phyloP scores from a whole-genome alignment of 2,329 filamentous ascomycete species.

The Clarireedia homoeocarpa region DNA sequence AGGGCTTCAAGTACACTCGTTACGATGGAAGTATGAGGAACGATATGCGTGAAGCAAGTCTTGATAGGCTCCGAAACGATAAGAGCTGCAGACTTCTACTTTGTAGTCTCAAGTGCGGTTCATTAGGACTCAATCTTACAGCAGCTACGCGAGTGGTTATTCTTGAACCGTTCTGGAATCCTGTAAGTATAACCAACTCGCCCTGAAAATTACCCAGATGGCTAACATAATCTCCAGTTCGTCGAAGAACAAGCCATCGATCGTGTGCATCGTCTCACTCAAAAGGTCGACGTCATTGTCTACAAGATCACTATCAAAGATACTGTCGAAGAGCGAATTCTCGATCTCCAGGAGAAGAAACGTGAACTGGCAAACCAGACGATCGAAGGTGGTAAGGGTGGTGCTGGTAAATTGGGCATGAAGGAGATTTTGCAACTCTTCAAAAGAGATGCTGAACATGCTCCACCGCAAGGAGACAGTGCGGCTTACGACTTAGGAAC shows the following conservation, averaged over 20 bases:
- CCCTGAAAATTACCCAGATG: neutral
- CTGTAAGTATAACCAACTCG: constrained; percentile 30
- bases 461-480: constrained; percentile 12
- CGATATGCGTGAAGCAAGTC: constrained; percentile 79
- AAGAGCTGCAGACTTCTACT: constrained; percentile 72
- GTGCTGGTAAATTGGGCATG: constrained; percentile 75
- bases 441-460: constrained; percentile 27
- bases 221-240: constrained; percentile 46
- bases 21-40: constrained; percentile 97
- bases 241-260: constrained; percentile 99
- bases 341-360: constrained; percentile 93
- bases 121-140: constrained; percentile 86
- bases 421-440: constrained; percentile 92
- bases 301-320: constrained; percentile 86
- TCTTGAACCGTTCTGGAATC: constrained; percentile 98
- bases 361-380: constrained; percentile 83
- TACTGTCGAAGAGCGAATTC: constrained; percentile 87
- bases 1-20: constrained; percentile 71
- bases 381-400: constrained; percentile 73
- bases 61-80: constrained; percentile 69
- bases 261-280: constrained; percentile 94
- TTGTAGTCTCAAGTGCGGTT: constrained; percentile 90
- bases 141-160: constrained; percentile 91
- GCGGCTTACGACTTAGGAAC: constrained; percentile 18
- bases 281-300: constrained; percentile 88